Evolutionary conservation across 345 rosid genomes (phyloP).

Genomic region (Eucalyptus regnans): DNA sequence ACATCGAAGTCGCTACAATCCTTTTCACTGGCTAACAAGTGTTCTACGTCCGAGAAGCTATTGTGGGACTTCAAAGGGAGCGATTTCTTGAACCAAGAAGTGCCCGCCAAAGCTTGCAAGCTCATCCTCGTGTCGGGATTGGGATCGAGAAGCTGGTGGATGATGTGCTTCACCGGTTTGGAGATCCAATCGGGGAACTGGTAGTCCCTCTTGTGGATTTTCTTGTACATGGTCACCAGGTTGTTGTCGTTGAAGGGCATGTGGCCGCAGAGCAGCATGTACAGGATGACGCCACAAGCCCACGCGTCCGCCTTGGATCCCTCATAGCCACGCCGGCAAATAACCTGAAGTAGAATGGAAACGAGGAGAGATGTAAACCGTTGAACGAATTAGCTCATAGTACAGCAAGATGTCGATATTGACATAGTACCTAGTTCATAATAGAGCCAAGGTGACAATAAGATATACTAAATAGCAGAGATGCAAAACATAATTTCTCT

Average conservation of each 20-base stretch:
- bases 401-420: not conserved
- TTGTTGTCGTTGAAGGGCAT: constrained; percentile 61
- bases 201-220: constrained; percentile 39
- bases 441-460: not conserved
- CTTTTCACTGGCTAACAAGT: not conserved
- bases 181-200: constrained; percentile 45
- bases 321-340: constrained; percentile 35
- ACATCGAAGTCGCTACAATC: not conserved
- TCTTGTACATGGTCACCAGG: constrained; percentile 42
- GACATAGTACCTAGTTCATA: not conserved
- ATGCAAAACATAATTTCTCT: not conserved
- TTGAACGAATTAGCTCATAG: not conserved
- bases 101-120: constrained; percentile 25
- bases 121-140: constrained; percentile 64
- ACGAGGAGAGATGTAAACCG: not conserved
- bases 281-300: constrained; percentile 89
- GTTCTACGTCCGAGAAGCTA: not conserved
- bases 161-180: constrained; percentile 34
- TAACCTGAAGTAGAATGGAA: not conserved
- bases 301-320: constrained; percentile 76
- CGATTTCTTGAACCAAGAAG: constrained; percentile 47
- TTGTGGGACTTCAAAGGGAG: constrained; percentile 7
- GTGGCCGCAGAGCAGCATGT: constrained; percentile 36
- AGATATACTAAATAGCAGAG: not conserved
- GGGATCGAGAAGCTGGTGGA: constrained; percentile 64